phyloP scores from a whole-genome alignment of 768 basidiomycete genomes.

The Lentinula boryana region DNA sequence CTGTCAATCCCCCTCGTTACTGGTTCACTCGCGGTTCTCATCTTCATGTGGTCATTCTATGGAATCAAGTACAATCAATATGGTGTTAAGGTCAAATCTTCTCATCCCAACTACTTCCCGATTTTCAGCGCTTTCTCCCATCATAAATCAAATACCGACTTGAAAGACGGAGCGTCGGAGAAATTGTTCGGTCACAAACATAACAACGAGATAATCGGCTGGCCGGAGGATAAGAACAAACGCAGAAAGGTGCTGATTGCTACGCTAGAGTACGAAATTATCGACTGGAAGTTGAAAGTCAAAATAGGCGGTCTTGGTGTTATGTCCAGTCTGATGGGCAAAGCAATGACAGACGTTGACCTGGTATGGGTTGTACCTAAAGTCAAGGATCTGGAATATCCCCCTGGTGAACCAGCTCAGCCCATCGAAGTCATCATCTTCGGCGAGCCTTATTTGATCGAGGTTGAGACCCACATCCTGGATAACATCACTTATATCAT shows the following conservation, averaged over 20 bases:
- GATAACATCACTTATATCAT: slow-evolving; percentile 97
- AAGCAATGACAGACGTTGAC: slow-evolving; percentile 97
- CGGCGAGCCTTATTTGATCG: slow-evolving; percentile 92
- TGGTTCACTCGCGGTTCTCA: slow-evolving; percentile 69
- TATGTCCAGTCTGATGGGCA: slow-evolving; percentile 97
- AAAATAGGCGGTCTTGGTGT: slow-evolving; percentile 97
- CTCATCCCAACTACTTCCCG: slow-evolving; percentile 69
- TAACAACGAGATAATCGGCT: slow-evolving; percentile 76
- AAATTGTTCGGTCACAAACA: slow-evolving; percentile 60
- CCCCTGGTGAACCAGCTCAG: slow-evolving; percentile 84
- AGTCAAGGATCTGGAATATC: slow-evolving; percentile 92
- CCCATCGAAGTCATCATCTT: slow-evolving; percentile 97
- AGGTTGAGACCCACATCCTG: slow-evolving; percentile 88
- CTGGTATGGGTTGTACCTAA: slow-evolving; percentile 94
- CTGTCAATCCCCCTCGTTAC: slow-evolving; percentile 81
- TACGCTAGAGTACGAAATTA: slow-evolving; percentile 95
- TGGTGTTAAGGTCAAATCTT: slow-evolving; percentile 66
- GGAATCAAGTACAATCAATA: slow-evolving; percentile 93
- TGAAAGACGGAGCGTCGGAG: slow-evolving; percentile 67
- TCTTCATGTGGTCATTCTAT: slow-evolving; percentile 97
- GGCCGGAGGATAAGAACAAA: slow-evolving; percentile 92
- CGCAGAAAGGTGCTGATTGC: slow-evolving; percentile 88
- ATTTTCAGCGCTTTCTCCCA: slow-evolving; percentile 63
- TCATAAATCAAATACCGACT: slow-evolving; percentile 41
- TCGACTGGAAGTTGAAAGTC: slow-evolving; percentile 97